phyloP scores from a whole-genome alignment of 176 grass and related monocot genomes.

The Bonia amplexicaulis region DNA sequence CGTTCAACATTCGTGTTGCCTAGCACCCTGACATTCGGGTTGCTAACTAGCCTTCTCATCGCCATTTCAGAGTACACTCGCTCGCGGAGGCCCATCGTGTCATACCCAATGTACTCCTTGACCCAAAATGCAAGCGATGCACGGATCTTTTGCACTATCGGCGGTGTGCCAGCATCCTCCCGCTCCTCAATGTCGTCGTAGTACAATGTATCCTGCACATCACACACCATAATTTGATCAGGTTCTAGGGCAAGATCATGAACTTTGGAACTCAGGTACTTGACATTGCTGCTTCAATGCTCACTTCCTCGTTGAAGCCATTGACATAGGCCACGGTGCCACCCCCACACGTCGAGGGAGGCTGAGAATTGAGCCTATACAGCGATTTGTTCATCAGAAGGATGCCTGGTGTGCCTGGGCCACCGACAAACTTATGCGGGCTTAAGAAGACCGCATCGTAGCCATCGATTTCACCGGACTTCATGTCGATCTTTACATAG shows the following conservation, averaged over 20 bases:
- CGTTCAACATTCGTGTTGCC: constrained; percentile 48
- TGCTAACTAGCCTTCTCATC: constrained; percentile 19
- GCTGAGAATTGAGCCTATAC: constrained; percentile 44
- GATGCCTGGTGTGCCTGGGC: constrained; percentile 67
- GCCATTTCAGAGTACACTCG: constrained; percentile 36
- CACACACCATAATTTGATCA: background rate
- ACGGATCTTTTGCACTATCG: constrained; percentile 69
- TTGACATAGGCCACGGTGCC: constrained; percentile 79
- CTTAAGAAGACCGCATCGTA: constrained; percentile 80
- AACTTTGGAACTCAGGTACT: background rate
- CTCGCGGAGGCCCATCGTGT: constrained; percentile 40
- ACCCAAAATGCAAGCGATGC: constrained; percentile 74
- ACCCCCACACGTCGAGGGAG: constrained; percentile 62
- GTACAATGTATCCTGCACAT: constrained; percentile 63
- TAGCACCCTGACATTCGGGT: constrained; percentile 49
- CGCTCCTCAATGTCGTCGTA: constrained; percentile 53
- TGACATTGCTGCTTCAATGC: background rate
- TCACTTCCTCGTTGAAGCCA: constrained; percentile 60
- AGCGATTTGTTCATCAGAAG: constrained; percentile 74
- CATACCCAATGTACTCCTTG: constrained; percentile 60
- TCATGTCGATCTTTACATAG: constrained; percentile 82
- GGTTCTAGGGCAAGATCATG: background rate
- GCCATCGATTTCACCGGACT: constrained; percentile 58
- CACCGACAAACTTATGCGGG: constrained; percentile 78
- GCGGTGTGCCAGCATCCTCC: constrained; percentile 63